phyloP scores from a whole-genome alignment of 2,329 filamentous ascomycete species.

The Fusarium drepaniforme region DNA sequence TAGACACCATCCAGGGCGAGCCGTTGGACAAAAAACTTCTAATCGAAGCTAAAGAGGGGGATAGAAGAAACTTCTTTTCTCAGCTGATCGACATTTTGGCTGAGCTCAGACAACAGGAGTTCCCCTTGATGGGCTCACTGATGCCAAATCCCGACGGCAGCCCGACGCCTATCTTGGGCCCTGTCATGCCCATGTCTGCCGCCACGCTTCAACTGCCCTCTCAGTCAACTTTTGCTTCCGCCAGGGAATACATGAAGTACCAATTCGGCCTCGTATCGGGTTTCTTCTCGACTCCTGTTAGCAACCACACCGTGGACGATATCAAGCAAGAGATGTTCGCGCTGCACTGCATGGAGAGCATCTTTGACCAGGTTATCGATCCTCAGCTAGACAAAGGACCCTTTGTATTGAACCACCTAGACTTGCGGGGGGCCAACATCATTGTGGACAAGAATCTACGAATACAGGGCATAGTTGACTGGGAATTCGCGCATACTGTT shows the following conservation, averaged over 20 bases:
- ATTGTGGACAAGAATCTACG: constrained; percentile 39
- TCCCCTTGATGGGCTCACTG: constrained; percentile 40
- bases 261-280: constrained; percentile 20
- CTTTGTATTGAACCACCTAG: constrained; percentile 41
- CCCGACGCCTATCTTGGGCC: constrained; percentile 27
- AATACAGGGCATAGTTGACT: constrained; percentile 44
- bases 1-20: constrained; percentile 35
- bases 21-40: constrained; percentile 32
- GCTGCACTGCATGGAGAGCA: constrained; percentile 20
- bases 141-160: constrained; percentile 34
- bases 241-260: constrained; percentile 21
- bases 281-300: constrained; percentile 10
- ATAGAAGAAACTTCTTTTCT: constrained; percentile 34
- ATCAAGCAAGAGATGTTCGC: constrained; percentile 30
- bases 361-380: constrained; percentile 30
- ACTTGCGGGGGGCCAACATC: constrained; percentile 41
- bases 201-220: constrained; percentile 13
- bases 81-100: constrained; percentile 43
- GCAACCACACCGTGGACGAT: constrained; percentile 19
- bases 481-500: constrained; percentile 41
- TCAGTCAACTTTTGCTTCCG: constrained; percentile 15
- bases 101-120: constrained; percentile 40
- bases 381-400: constrained; percentile 14
- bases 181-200: constrained; percentile 36
- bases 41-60: constrained; percentile 5